Percentiles rank a stretch among this genome's conserved stretches.
Conservation (phyloP, 1,139 yeast genomes). For the Scheffersomyces quercinus region DNA sequence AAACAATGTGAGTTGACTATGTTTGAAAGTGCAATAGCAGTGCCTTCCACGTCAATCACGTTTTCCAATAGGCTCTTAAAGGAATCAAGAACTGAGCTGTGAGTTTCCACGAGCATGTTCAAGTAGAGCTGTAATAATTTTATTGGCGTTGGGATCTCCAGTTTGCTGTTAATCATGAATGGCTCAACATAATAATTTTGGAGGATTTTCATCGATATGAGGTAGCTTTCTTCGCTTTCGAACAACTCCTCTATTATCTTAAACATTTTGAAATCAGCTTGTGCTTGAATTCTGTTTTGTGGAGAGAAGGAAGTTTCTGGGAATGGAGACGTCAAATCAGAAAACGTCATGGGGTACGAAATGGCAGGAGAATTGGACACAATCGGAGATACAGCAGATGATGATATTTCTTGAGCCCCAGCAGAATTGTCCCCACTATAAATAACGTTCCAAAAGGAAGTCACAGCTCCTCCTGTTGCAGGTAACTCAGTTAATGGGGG, state of each 20-base stretch:
- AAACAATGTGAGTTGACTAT: slow-evolving; percentile 29
- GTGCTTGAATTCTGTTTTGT: neutral
- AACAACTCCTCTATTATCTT: slow-evolving; percentile 47
- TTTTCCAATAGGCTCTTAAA: neutral
- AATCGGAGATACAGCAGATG: neutral
- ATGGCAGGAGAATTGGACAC: neutral
- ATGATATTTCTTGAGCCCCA: neutral
- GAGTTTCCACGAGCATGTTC: slow-evolving; percentile 23
- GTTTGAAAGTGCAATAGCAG: slow-evolving; percentile 14
- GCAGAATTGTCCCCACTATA: no score
- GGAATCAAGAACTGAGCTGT: slow-evolving; percentile 18
- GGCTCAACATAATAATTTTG: slow-evolving; percentile 38
- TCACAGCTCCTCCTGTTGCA: no score
- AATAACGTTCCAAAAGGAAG: no score
- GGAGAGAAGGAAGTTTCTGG: slow-evolving; percentile 16
- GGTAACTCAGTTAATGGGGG: no score
- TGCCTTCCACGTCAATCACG: slow-evolving; percentile 1
- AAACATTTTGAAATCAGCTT: slow-evolving; percentile 24
- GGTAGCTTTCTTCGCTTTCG: slow-evolving; percentile 47
- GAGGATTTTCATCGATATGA: slow-evolving; percentile 42
- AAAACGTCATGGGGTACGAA: slow-evolving; percentile 4
- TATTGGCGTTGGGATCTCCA: slow-evolving; percentile 28
- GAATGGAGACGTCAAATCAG: slow-evolving; percentile 10
- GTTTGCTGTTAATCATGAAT: slow-evolving; percentile 17
- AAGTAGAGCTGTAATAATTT: slow-evolving; percentile 20